Evolutionary conservation across 2,329 filamentous ascomycete species (phyloP).

Genomic region (Septoria petroselini): DNA sequence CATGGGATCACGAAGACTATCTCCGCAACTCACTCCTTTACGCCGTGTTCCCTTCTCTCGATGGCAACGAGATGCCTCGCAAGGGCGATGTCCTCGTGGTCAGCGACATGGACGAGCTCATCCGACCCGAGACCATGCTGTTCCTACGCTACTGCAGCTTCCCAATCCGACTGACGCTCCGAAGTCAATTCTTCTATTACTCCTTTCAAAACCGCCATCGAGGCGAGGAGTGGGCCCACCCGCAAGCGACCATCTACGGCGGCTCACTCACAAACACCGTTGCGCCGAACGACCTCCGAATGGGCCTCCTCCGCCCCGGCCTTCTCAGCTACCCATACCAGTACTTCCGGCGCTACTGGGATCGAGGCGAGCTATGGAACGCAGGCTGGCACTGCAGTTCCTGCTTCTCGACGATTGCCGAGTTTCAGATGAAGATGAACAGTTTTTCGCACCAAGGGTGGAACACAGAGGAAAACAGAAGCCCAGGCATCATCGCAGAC

Average conservation of each 20-base stretch:
- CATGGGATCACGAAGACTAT: slow-evolving; percentile 54
- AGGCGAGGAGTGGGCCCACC: slow-evolving; percentile 52
- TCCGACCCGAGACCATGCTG: slow-evolving; percentile 34
- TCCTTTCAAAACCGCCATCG: slow-evolving; percentile 32
- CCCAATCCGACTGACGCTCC: slow-evolving; percentile 29
- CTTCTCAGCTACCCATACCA: slow-evolving; percentile 44
- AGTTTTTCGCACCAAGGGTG: slow-evolving; percentile 56
- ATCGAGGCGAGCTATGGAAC: slow-evolving; percentile 49
- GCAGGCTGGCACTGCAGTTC: slow-evolving; percentile 62
- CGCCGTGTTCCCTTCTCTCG: slow-evolving; percentile 54
- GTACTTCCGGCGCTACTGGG: slow-evolving; percentile 30
- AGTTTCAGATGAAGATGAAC: slow-evolving; percentile 56
- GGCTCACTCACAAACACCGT: slow-evolving; percentile 47
- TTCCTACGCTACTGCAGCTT: slow-evolving; percentile 30
- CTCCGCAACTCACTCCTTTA: slow-evolving; percentile 57
- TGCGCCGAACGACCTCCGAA: slow-evolving; percentile 53
- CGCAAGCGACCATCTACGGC: slow-evolving; percentile 58
- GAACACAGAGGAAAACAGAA: slow-evolving; percentile 51
- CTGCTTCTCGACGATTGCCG: slow-evolving; percentile 56
- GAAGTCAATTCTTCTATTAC: slow-evolving; percentile 33
- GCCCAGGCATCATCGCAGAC: slow-evolving; percentile 50
- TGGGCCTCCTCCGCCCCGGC: slow-evolving; percentile 42
- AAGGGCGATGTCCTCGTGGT: slow-evolving; percentile 57
- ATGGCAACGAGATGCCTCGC: slow-evolving; percentile 41
- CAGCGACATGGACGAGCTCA: slow-evolving; percentile 62